Percentiles rank a stretch among this genome's conserved stretches.
These are phyloP conservation scores for Hymenoscyphus repandus DNA, from an alignment of 2,329 filamentous ascomycete genomes.

Conservation along the genomic window DNA sequence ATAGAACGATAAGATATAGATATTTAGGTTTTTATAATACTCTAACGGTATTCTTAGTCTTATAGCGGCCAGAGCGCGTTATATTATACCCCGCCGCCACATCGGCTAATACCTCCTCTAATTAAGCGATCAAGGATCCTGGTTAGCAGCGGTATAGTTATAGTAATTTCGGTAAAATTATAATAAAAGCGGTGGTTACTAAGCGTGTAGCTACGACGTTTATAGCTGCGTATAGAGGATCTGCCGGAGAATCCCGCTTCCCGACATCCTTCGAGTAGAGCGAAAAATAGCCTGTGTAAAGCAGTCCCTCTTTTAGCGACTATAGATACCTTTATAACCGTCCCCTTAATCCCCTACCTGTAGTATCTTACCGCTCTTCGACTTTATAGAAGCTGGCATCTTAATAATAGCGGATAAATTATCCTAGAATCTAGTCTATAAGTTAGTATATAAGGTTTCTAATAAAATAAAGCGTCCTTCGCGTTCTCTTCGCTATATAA, in stretches of 20 bases:
- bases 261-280: not conserved
- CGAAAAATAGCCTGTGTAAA: not conserved
- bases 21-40: not conserved
- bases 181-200: not conserved
- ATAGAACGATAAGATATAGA: constrained; percentile 4
- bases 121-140: constrained; percentile 3
- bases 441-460: too few relatives aligned
- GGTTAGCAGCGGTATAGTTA: constrained; percentile 2
- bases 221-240: too few relatives aligned
- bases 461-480: too few relatives aligned
- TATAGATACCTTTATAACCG: not conserved
- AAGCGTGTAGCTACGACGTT: too few relatives aligned
- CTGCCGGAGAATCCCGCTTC: not conserved
- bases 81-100: not conserved
- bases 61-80: constrained; percentile 2
- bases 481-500: too few relatives aligned
- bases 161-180: constrained; percentile 7
- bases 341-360: not conserved
- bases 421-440: constrained; percentile 12
- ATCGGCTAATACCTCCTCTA: constrained; percentile 2
- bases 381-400: constrained; percentile 12
- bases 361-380: constrained; percentile 8
- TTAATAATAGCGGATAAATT: constrained; percentile 5
- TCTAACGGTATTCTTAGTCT: not conserved
- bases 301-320: too few relatives aligned